These are phyloP conservation scores for Sonneratia alba DNA, from an alignment of 345 rosid genomes.

Conservation along the genomic window DNA sequence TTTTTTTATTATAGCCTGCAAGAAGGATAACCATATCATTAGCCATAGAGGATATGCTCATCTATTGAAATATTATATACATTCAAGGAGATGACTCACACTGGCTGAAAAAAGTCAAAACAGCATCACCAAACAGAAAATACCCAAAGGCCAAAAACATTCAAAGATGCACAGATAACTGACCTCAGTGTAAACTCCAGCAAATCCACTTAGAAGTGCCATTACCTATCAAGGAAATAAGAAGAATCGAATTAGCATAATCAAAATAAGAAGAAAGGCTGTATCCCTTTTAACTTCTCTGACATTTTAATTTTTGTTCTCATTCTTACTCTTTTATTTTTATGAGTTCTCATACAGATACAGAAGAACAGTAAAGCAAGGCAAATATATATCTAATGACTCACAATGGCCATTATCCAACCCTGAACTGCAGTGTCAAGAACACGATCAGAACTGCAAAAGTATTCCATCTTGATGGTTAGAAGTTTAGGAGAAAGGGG, in stretches of 20 bases:
- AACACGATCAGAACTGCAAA: conserved; percentile 84
- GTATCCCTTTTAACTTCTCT: conserved; percentile 4
- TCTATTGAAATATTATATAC: neutral
- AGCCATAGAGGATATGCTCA: neutral
- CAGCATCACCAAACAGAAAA: neutral
- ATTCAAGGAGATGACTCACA: neutral
- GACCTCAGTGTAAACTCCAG: conserved; percentile 97
- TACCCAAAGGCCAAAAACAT: neutral
- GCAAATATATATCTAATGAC: conserved; percentile 16
- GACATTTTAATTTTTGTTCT: neutral
- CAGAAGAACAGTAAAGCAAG: neutral
- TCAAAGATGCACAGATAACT: conserved; percentile 2
- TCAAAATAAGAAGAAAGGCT: neutral
- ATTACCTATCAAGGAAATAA: conserved; percentile 43
- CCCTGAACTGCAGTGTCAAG: conserved; percentile 85
- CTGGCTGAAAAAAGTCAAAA: neutral
- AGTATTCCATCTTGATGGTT: conserved; percentile 6
- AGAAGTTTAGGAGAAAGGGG: neutral
- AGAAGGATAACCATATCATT: conserved; percentile 16
- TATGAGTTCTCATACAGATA: neutral
- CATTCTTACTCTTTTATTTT: neutral
- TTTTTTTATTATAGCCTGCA: conserved; percentile 89
- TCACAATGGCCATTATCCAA: conserved; percentile 97
- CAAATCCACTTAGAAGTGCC: conserved; percentile 97
- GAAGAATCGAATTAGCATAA: conserved; percentile 1